Percentiles rank a stretch among this genome's conserved stretches.
phyloP scores from a whole-genome alignment of 768 basidiomycete genomes.

The Hygrophoropsis aurantiaca region DNA sequence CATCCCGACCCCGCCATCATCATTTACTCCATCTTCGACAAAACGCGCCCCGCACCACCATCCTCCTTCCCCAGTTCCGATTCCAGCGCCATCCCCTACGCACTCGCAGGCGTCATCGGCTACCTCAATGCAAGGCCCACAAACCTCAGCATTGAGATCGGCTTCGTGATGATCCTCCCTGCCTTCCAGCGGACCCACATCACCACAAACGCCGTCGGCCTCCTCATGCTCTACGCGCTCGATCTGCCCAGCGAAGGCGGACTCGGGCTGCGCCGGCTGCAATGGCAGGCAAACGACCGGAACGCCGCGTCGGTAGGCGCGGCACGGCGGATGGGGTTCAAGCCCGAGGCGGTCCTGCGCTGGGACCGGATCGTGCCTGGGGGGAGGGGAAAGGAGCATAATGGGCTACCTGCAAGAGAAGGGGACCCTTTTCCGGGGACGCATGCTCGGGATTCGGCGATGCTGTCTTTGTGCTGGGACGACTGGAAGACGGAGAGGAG shows the following conservation, averaged over 20 bases:
- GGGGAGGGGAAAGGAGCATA: slow-evolving; percentile 37
- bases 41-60: slow-evolving; percentile 32
- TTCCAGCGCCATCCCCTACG: background rate
- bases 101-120: slow-evolving; percentile 54
- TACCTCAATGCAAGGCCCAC: slow-evolving; percentile 43
- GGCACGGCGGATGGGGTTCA: slow-evolving; percentile 63
- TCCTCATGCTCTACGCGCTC: slow-evolving; percentile 49
- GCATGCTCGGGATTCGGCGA: slow-evolving; percentile 36
- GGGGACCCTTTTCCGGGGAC: slow-evolving; percentile 21
- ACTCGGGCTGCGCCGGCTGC: slow-evolving; percentile 58
- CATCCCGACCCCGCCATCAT: slow-evolving; percentile 30
- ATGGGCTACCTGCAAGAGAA: slow-evolving; percentile 31
- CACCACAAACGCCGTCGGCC: slow-evolving; percentile 50
- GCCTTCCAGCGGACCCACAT: slow-evolving; percentile 65
- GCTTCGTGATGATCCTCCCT: slow-evolving; percentile 52
- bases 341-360: slow-evolving; percentile 47
- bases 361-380: slow-evolving; percentile 54
- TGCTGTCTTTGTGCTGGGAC: slow-evolving; percentile 45
- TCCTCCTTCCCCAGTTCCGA: background rate
- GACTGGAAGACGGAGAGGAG: slow-evolving; percentile 21
- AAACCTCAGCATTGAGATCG: slow-evolving; percentile 53
- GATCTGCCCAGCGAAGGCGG: slow-evolving; percentile 39
- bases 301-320: slow-evolving; percentile 49
- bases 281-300: slow-evolving; percentile 53
- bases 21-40: slow-evolving; percentile 58